phyloP scores from a whole-genome alignment of 1,284 basidiomycete species.

The Cutaneotrichosporon sp. region DNA sequence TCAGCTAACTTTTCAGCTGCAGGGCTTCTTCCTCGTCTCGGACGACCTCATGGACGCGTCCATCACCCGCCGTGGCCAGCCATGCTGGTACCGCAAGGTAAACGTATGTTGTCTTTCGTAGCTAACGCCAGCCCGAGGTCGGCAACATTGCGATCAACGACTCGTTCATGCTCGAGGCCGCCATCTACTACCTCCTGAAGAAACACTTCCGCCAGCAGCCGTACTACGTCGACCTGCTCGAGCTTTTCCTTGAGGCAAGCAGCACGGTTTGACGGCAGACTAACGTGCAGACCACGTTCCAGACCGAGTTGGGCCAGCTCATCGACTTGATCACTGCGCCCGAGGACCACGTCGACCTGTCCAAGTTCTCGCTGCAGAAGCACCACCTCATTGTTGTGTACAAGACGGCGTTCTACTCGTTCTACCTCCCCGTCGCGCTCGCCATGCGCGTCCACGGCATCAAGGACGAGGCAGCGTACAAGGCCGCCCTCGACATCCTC shows the following conservation, averaged over 20 bases:
- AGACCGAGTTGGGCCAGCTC: conserved; percentile 94
- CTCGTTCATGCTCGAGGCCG: conserved; percentile 89
- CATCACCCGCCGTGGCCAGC: conserved; percentile 93
- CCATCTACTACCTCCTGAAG: conserved; percentile 88
- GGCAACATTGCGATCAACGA: conserved; percentile 94
- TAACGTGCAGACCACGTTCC: conserved; percentile 63
- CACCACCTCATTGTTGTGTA: conserved; percentile 92
- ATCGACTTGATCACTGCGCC: conserved; percentile 94
- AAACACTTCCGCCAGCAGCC: conserved; percentile 74
- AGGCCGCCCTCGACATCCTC: conserved; percentile 74
- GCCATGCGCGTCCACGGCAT: conserved; percentile 76
- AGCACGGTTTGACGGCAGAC: neutral
- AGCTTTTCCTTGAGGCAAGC: conserved; percentile 77
- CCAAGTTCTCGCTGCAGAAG: conserved; percentile 77
- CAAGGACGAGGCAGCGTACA: conserved; percentile 66
- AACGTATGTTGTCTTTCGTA: conserved; percentile 13
- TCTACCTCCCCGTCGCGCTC: conserved; percentile 95
- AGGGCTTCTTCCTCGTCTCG: conserved; percentile 96
- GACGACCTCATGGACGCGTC: conserved; percentile 97
- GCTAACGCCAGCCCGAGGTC: conserved; percentile 54
- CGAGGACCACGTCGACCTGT: conserved; percentile 79
- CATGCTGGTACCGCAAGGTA: conserved; percentile 84
- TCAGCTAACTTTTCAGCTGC: conserved; percentile 58
- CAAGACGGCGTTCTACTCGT: conserved; percentile 98
- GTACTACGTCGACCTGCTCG: conserved; percentile 83